A percentile compares a stretch with the other conserved stretches of the same genome.
phyloP scores from a whole-genome alignment of 2,329 filamentous ascomycete genomes.

The Blastomyces parvus region DNA sequence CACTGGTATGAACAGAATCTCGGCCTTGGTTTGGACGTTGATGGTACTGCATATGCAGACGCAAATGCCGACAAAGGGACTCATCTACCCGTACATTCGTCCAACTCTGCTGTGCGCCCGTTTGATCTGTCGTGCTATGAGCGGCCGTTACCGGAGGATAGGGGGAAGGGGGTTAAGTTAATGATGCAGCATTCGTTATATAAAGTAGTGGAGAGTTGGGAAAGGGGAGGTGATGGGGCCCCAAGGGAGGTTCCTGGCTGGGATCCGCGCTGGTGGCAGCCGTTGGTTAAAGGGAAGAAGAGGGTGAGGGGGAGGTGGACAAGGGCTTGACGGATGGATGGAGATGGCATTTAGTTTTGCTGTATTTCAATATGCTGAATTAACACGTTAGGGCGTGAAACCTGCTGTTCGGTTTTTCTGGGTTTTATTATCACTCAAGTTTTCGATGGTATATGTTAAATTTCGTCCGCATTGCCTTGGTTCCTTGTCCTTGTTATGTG shows the following conservation, averaged over 20 bases:
- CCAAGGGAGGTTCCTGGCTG: slow-evolving; percentile 25
- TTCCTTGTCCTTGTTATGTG: neutral
- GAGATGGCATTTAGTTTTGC: neutral
- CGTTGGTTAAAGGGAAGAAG: slow-evolving; percentile 17
- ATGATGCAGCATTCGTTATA: slow-evolving; percentile 28
- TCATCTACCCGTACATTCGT: neutral
- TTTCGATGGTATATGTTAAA: neutral
- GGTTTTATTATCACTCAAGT: too few relatives aligned
- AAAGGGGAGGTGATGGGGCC: slow-evolving; percentile 14
- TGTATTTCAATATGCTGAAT: neutral
- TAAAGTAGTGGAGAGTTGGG: slow-evolving; percentile 15
- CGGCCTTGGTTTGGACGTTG: slow-evolving; percentile 18
- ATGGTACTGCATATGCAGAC: slow-evolving; percentile 12
- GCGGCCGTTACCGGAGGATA: slow-evolving; percentile 29
- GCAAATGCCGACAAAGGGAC: neutral
- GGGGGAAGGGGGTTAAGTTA: slow-evolving; percentile 26
- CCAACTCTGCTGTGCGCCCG: slow-evolving; percentile 16
- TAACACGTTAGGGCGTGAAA: neutral
- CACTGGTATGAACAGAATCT: slow-evolving; percentile 29
- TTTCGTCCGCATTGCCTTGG: neutral
- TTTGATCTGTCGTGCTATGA: slow-evolving; percentile 38
- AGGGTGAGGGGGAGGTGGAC: slow-evolving; percentile 26
- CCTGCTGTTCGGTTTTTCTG: too few relatives aligned
- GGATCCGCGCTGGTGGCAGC: slow-evolving; percentile 30
- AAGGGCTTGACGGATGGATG: slow-evolving; percentile 8